Evolutionary conservation across 768 basidiomycete genomes (phyloP), one percentile per base, ranked within the genome.

Genomic region (Agaricus sinodeliciosus): DNA sequence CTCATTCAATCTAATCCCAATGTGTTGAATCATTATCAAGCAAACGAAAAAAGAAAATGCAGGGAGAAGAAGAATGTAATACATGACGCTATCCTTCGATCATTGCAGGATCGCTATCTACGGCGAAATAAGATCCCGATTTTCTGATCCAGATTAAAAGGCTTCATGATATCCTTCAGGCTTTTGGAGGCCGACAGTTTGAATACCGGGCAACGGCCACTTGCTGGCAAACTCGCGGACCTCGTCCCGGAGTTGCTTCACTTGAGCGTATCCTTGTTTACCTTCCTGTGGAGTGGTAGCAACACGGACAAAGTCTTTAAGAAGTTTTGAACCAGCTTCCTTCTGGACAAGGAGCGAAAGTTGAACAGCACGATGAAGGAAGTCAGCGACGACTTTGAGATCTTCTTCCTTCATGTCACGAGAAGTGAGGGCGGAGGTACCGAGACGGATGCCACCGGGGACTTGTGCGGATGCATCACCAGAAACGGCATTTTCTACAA

Each of bases 361-460:
- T 74, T 97, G 92, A 42, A 99, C 88, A 27, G 91, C 82, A 46
- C 94, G 93, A 76, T 97, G 92, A 51, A 99, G 76, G 81, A 97
- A 94, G 54, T 77, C 79, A 36, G 86, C 96, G 50, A 98, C 93
- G 54, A 80, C 66, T 67, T 87, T 85, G 69, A 96, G 82, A 68
- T 97, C 94, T 18, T 72, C 77, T 69, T 95, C 91, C 49, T 70
- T 71, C 93, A 99, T 93, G 71, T 94, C 77, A 60, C 95, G 91
- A 46, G 94, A 96, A 3, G 96, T 98, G 35, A 99, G 69, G 9
- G 95, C 93, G 19, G 94, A 84, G 31, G 92, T 92, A 55, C 96
- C 96, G 59, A 99, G 82, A 58, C 96, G 92, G 65, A 99, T 94
- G 59, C 96, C 96, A 60, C 95, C 96, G 43, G 95, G 95, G 1